phyloP scores from a whole-genome alignment of 805 yeast genomes.

The Pichia exigua region DNA sequence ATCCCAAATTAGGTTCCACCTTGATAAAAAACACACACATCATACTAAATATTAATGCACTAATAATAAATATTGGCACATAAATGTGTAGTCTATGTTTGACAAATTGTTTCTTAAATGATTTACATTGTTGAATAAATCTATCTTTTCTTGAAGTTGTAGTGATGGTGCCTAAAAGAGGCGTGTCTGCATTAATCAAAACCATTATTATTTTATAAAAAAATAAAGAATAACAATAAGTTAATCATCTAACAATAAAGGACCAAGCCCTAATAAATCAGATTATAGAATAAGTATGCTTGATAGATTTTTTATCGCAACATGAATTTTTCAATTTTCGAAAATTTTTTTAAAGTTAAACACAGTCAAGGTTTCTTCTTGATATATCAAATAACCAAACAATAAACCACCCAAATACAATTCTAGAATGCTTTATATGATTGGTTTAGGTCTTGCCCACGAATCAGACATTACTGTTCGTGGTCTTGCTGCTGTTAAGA shows the following conservation, averaged over 20 bases:
- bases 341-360: background rate
- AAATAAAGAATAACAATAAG: too few relatives aligned
- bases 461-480: conserved; percentile 89
- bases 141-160: background rate
- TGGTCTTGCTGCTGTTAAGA: conserved; percentile 77
- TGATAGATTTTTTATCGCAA: background rate
- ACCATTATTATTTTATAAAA: background rate
- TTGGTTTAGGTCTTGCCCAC: conserved; percentile 88
- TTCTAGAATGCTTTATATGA: conserved; percentile 66
- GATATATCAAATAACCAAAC: background rate
- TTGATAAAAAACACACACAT: conserved; percentile 10
- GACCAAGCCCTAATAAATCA: background rate
- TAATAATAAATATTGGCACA: conserved; percentile 18
- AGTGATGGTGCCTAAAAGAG: conserved; percentile 9
- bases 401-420: background rate
- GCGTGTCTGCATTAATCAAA: conserved; percentile 7
- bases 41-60: conserved; percentile 9
- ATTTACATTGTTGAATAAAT: background rate
- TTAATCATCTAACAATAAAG: background rate
- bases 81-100: conserved; percentile 19
- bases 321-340: conserved; percentile 1
- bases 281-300: background rate
- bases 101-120: background rate
- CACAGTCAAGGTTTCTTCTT: too few relatives aligned
- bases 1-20: conserved; percentile 25